Conservation (phyloP, 2,329 filamentous ascomycete species). For the Tolypocladium pustulatum region DNA sequence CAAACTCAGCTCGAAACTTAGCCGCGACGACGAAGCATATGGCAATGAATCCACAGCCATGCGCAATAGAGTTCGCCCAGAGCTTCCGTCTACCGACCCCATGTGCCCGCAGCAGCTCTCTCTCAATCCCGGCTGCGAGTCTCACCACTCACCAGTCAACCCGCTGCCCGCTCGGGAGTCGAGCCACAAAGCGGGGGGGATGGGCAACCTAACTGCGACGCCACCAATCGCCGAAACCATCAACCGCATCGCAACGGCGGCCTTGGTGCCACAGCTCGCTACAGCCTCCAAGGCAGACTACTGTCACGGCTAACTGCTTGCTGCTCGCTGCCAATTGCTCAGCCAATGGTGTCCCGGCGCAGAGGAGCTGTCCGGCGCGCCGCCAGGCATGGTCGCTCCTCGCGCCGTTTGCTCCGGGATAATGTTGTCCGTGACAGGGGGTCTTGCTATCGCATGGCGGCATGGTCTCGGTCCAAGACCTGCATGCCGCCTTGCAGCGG, state of each 20-base stretch:
- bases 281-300: neutral
- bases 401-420: neutral
- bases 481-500: neutral
- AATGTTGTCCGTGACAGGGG: neutral
- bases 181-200: neutral
- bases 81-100: neutral
- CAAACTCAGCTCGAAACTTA: neutral
- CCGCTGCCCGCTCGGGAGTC: neutral
- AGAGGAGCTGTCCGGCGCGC: neutral
- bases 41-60: neutral
- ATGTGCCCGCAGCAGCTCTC: neutral
- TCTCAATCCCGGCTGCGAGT: neutral
- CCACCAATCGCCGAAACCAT: neutral
- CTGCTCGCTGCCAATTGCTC: neutral
- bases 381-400: neutral
- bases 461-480: neutral
- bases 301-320: neutral
- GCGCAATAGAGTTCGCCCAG: neutral
- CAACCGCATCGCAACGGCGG: neutral
- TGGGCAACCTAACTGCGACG: neutral
- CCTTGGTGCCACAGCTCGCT: neutral
- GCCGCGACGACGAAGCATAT: neutral
- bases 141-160: neutral
- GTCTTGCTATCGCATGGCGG: neutral
- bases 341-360: neutral